Base-by-base conservation (phyloP, 768 basidiomycete genomes). In the Hortiboletus campestris region DNA sequence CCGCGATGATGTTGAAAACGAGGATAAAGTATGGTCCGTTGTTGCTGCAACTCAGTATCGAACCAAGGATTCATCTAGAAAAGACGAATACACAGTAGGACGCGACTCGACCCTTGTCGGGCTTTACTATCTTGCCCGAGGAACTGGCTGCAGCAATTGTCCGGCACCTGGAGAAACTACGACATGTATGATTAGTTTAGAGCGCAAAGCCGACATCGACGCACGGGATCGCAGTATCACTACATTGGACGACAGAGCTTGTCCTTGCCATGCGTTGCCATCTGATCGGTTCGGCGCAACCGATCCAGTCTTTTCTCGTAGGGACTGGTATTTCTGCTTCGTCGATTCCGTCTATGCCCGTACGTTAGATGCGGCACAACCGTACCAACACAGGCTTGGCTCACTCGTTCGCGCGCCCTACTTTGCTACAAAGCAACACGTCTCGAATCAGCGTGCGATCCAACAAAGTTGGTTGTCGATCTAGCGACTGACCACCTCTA, bases 401-500 rank as follows among this genome's bases (percentile, higher is more conserved):
- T 6, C 25, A 10, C 12, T 14, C 32, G 6, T 16, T 28, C 5
- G 6, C 25, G 25, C 25, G 25, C 25, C 46, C 20, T 38, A 55
- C 56, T 42, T 47, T 46, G 20, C 52, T 57, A 34, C 46, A 32
- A 36, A 19, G 14, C 6, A 25, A 19, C 6, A 10, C 25, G n/a
- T 22, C 7, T 14, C 28, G 5, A 22, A 41, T 54, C 46, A 57
- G 51, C 25, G 43, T 6, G 16, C 25, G 8, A 29, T 42, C 40
- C 22, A 22, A 17, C 16, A n/a, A 19, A 13, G 29, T 11, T 4
- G 8, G 29, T 11, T 4, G 8, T 38, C 6, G 16, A 13, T 10
- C 14, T 1, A 13, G 12, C 5, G 39, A 57, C 56, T 29, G 41
- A 57, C 56, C 20, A 19, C 48, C 10, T 44, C 56, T 51, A 57